A percentile compares a stretch with the other conserved stretches of the same genome.
These are phyloP conservation scores for Dianthus caryophyllus DNA, from an alignment of 148 eudicot genomes.

Conservation along the genomic window DNA sequence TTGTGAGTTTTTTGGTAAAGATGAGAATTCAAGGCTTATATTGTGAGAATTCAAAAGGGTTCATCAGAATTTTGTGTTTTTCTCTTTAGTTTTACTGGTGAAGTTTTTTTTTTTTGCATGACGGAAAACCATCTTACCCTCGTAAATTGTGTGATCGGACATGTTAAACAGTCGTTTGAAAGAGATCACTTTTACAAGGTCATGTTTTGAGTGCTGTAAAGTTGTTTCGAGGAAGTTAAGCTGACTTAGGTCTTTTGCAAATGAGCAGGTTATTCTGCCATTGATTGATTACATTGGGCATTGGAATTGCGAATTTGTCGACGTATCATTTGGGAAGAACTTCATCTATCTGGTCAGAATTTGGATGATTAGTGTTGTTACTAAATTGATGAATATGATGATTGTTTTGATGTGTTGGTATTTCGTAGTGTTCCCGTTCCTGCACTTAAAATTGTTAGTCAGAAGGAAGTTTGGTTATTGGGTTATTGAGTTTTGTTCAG, in stretches of 20 bases:
- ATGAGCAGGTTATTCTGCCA: constrained; percentile 4
- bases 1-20: constrained; percentile 8
- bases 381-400: constrained; percentile 22
- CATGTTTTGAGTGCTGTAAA: background rate
- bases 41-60: constrained; percentile 16
- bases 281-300: constrained; percentile 16
- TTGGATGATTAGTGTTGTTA: constrained; percentile 20
- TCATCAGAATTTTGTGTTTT: constrained; percentile 7
- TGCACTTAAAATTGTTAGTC: constrained; percentile 18
- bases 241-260: constrained; percentile 9
- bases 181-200: constrained; percentile 5
- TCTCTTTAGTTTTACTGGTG: constrained; percentile 1
- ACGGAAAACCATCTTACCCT: too few relatives aligned
- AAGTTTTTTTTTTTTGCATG: too few relatives aligned
- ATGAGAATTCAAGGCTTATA: constrained; percentile 12
- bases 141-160: too few relatives aligned
- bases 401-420: constrained; percentile 25
- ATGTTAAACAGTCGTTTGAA: background rate
- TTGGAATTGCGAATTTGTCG: constrained; percentile 19
- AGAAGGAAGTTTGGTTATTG: constrained; percentile 24
- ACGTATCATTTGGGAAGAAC: constrained; percentile 5
- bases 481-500: constrained; percentile 25
- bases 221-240: background rate
- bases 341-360: constrained; percentile 24
- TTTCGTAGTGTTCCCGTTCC: constrained; percentile 15